phyloP scores from a whole-genome alignment of 148 eudicot species.

The Heliosperma pusillum region DNA sequence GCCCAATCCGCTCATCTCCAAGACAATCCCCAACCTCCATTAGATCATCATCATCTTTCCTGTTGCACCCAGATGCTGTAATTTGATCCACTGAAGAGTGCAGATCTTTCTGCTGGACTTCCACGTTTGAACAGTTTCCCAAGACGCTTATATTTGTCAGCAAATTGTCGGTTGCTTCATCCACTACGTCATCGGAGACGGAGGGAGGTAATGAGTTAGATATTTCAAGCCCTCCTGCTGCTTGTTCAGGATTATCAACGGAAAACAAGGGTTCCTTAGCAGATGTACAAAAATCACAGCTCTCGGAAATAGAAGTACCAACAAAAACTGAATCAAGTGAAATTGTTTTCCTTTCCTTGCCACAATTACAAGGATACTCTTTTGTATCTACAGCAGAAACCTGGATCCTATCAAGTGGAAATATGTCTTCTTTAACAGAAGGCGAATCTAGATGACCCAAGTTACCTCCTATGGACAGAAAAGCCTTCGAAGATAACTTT shows the following conservation, averaged over 20 bases:
- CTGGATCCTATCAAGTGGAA: constrained; percentile 24
- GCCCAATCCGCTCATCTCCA: constrained; percentile 18
- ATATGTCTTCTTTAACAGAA: constrained; percentile 23
- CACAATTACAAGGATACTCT: constrained; percentile 23
- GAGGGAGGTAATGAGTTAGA: constrained; percentile 15
- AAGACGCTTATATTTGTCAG: constrained; percentile 23
- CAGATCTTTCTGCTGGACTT: constrained; percentile 4
- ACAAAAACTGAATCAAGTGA: constrained; percentile 25
- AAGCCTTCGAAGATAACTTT: constrained; percentile 25
- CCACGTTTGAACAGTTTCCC: constrained; percentile 22
- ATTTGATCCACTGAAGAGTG: constrained; percentile 14
- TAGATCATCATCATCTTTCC: constrained; percentile 22
- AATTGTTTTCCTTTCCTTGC: constrained; percentile 38
- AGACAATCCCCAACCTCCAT: constrained; percentile 14
- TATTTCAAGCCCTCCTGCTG: constrained; percentile 16
- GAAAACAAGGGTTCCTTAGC: constrained; percentile 22
- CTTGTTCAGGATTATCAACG: constrained; percentile 3
- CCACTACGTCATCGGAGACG: constrained; percentile 10
- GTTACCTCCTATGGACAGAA: constrained; percentile 14
- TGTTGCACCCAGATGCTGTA: constrained; percentile 18
- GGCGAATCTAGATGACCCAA: constrained; percentile 12
- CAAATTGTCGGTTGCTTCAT: constrained; percentile 17
- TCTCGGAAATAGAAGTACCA: constrained; percentile 23
- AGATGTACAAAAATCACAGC: constrained; percentile 27
- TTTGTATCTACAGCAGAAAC: constrained; percentile 22